Conservation (phyloP, 441 rosid species). For the Gossypium lobatum region DNA sequence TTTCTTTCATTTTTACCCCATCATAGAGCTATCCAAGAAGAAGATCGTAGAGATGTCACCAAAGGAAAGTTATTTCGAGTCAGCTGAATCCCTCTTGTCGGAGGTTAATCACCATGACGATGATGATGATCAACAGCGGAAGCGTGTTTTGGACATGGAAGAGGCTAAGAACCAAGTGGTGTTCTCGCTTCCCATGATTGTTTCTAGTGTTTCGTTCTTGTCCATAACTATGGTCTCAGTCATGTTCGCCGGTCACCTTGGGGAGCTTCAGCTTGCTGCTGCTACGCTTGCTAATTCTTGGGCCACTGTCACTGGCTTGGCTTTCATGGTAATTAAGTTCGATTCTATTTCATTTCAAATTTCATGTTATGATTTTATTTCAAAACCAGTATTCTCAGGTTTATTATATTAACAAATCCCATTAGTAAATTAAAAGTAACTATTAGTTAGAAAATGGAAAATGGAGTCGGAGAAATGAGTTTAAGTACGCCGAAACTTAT, state of each 20-base stretch:
- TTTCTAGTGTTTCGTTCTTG: slow-evolving; percentile 47
- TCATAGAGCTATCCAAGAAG: neutral
- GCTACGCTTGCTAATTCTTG: slow-evolving; percentile 83
- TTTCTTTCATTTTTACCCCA: neutral
- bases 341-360: no score
- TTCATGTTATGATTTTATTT: no score
- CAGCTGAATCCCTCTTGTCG: neutral
- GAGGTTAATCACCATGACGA: neutral
- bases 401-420: no score
- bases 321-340: slow-evolving; percentile 45
- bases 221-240: slow-evolving; percentile 62
- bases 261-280: slow-evolving; percentile 70
- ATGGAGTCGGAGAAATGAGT: no score
- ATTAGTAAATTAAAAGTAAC: no score
- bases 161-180: neutral
- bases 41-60: neutral
- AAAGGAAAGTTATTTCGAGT: neutral
- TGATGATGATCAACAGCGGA: slow-evolving; percentile 11
- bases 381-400: no score
- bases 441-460: no score
- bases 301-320: slow-evolving; percentile 72
- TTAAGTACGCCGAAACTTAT: accelerated
- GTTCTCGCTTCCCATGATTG: slow-evolving; percentile 59
- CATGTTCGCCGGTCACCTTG: slow-evolving; percentile 26
- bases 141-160: slow-evolving; percentile 28